Base-by-base conservation (phyloP, 78 protist genomes). In the Emiliania huxleyi region DNA sequence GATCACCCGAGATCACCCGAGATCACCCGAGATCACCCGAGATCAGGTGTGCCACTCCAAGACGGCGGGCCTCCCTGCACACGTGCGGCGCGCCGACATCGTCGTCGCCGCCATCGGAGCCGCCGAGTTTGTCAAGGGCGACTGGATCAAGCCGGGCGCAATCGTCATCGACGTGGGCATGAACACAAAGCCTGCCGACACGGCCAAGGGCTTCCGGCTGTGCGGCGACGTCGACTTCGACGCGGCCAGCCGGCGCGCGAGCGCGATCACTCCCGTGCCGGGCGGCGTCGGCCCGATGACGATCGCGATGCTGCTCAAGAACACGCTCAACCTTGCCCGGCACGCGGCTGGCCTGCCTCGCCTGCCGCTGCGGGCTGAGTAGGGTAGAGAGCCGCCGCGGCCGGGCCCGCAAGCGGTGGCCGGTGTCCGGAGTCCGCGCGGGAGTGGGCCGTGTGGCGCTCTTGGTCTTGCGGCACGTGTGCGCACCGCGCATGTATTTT, bases 211-310 rank as follows among this genome's bases (percentile, higher is more conserved):
- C 56, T 93, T 90, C 75, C 37, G 89, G 29, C 92, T 52, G 44
- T 25, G 95, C 25, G 99, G 99, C 35, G 99, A 98, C 52, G 97
- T 97, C 8, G 96, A 40, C n/a, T 37, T 42, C 6, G 43, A 42
- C n/a, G 23, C 42, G 33, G 62, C 43, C 73, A 6, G 15, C 26
- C 21, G 52, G 38, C 93, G 81, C 25, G 99, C 99, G 0, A 45
- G 94, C 48, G 94, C 91, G n/a, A 98, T 98, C 93, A 97, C 99
- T 5, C 99, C 99, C 19, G 99, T 99, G 49, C 99, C 99, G 12
- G 99, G 99, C 6, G 99, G 99, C 37, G 99, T 99, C 42, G 99
- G 99, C 43, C 99, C 99, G 52, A 97, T 98, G 99, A 98, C 99
- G 12, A 94, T 98, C 19, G 98, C 98, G 12, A 95, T 95, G 96